Conservation (phyloP, 192 early-diverging fungal species). For the Coemansia aciculifera region DNA sequence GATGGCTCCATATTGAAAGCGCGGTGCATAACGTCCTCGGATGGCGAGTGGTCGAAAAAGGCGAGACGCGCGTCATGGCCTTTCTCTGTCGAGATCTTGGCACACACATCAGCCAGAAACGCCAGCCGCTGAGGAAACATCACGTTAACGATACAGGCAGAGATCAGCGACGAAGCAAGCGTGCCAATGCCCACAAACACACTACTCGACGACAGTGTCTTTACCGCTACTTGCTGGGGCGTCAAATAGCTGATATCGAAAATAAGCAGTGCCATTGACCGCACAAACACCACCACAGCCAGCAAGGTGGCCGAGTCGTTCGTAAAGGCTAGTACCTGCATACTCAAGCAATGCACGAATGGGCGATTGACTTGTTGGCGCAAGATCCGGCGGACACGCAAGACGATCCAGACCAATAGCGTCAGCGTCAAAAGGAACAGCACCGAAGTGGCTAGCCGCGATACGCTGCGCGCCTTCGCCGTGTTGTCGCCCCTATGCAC, state of each 20-base stretch:
- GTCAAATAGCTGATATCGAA: slow-evolving; percentile 52
- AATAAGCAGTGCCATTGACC: slow-evolving; percentile 28
- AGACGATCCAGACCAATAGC: slow-evolving; percentile 20
- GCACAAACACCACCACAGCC: slow-evolving; percentile 25
- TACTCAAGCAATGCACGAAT: slow-evolving; percentile 23
- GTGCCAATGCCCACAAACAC: slow-evolving; percentile 37
- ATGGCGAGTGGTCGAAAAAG: slow-evolving; percentile 25
- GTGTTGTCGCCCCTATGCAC: slow-evolving; percentile 18
- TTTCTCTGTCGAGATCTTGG: slow-evolving; percentile 20
- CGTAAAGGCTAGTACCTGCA: slow-evolving; percentile 41
- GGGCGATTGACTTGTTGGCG: slow-evolving; percentile 23
- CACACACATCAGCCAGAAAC: slow-evolving; percentile 21
- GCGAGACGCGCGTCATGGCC: slow-evolving; percentile 16
- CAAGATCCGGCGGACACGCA: slow-evolving; percentile 19
- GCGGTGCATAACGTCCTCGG: not conserved
- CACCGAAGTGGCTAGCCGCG: slow-evolving; percentile 24
- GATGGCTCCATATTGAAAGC: not conserved
- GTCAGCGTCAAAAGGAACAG: slow-evolving; percentile 22
- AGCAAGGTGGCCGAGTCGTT: slow-evolving; percentile 17
- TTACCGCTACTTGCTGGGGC: slow-evolving; percentile 10
- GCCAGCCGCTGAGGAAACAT: slow-evolving; percentile 28
- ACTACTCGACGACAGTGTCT: slow-evolving; percentile 29
- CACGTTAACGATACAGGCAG: slow-evolving; percentile 19
- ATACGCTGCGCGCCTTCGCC: slow-evolving; percentile 36
- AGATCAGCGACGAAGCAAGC: slow-evolving; percentile 31